These are phyloP conservation scores for Monosporascus sp. DNA, from an alignment of 2,329 filamentous ascomycete species.

Conservation along the genomic window DNA sequence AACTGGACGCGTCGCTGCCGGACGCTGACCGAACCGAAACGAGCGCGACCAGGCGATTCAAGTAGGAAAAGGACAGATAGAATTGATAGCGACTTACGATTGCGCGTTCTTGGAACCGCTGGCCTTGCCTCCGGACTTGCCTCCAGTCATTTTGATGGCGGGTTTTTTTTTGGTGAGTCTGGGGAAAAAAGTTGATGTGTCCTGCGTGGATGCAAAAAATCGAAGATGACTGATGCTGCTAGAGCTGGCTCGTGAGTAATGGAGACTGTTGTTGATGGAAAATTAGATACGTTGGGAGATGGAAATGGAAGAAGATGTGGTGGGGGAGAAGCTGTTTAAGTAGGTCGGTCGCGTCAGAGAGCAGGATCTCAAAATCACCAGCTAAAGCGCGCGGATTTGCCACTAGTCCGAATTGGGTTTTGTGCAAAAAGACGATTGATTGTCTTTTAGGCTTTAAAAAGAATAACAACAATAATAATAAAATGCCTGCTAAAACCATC, in stretches of 20 bases:
- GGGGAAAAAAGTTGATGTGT: conserved; percentile 18
- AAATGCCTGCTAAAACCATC: no score
- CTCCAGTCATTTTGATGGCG: conserved; percentile 94
- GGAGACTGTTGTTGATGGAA: conserved; percentile 20
- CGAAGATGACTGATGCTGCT: conserved; percentile 14
- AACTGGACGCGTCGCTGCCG: conserved; percentile 36
- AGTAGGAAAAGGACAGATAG: neutral
- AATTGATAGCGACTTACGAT: conserved; percentile 65
- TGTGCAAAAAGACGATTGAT: conserved; percentile 6
- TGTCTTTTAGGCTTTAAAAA: neutral
- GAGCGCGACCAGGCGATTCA: neutral
- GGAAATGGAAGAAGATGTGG: conserved; percentile 32
- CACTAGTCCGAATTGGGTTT: conserved; percentile 20
- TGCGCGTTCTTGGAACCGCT: conserved; percentile 98
- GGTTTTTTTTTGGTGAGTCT: conserved; percentile 26
- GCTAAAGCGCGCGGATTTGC: conserved; percentile 12
- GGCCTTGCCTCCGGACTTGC: conserved; percentile 99
- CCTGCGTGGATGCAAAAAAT: conserved; percentile 8
- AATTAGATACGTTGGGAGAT: conserved; percentile 20
- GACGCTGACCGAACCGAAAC: conserved; percentile 1
- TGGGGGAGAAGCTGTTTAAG: conserved; percentile 29
- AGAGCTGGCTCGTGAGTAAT: conserved; percentile 17
- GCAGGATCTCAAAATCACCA: conserved; percentile 21
- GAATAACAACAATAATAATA: no score
- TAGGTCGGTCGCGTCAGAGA: conserved; percentile 26